A percentile compares a stretch with the other conserved stretches of the same genome.
phyloP scores from a whole-genome alignment of 2,329 filamentous ascomycete species.

The Iodosphaeria phyllophila region DNA sequence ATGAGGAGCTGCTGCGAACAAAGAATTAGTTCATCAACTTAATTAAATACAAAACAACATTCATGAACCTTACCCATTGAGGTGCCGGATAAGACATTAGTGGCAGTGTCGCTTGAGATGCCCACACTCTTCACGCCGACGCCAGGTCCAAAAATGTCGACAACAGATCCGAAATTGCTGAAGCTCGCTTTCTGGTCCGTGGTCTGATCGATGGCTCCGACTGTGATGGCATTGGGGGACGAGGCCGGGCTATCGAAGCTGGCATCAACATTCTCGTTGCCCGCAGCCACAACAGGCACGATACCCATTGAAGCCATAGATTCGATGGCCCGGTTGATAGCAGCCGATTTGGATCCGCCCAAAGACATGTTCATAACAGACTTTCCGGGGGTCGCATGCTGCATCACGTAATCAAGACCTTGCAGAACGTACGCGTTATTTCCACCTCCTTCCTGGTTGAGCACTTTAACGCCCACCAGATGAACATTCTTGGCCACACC shows the following conservation, averaged over 20 bases:
- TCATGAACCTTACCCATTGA: constrained; percentile 28
- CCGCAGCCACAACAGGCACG: constrained; percentile 39
- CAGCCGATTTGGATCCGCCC: constrained; percentile 26
- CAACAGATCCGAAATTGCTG: constrained; percentile 35
- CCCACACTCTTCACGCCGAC: constrained; percentile 33
- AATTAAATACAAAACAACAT: background rate
- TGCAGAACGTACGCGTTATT: constrained; percentile 32
- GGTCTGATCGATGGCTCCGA: constrained; percentile 35
- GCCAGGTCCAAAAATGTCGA: constrained; percentile 38
- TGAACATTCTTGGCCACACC: constrained; percentile 41
- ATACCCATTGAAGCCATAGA: constrained; percentile 28
- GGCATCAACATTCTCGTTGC: constrained; percentile 36
- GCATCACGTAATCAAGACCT: constrained; percentile 37
- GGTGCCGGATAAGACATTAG: constrained; percentile 29
- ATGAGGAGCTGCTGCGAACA: constrained; percentile 39
- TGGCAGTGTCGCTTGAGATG: constrained; percentile 27
- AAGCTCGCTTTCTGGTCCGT: constrained; percentile 30
- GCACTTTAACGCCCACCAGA: constrained; percentile 41
- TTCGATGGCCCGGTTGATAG: constrained; percentile 36
- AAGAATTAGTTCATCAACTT: background rate
- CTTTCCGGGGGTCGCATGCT: constrained; percentile 29
- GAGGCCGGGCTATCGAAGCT: constrained; percentile 32
- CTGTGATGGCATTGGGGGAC: constrained; percentile 35
- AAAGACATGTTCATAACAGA: constrained; percentile 47
- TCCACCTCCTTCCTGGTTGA: constrained; percentile 28